Evolutionary conservation across 768 basidiomycete genomes (phyloP).

Genomic region (Hemileccinum impolitum): DNA sequence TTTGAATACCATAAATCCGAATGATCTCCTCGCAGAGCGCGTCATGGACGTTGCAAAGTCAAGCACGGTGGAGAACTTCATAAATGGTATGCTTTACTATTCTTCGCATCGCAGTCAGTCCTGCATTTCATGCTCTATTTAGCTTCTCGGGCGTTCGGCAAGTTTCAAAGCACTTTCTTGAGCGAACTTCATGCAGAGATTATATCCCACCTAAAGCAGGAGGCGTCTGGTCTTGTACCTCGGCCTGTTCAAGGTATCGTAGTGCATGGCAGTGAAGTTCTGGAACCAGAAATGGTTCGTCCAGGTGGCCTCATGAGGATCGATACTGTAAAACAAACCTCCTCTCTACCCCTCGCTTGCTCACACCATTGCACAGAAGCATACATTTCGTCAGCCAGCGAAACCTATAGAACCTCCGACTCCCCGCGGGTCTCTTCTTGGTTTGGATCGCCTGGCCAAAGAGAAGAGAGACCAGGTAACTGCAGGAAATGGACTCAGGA

Average conservation of each 20-base stretch:
- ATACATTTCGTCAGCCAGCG: slow-evolving; percentile 77
- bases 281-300: slow-evolving; percentile 75
- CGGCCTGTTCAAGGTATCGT: slow-evolving; percentile 73
- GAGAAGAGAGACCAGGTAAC: slow-evolving; percentile 74
- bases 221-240: slow-evolving; percentile 43
- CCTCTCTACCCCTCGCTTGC: background rate
- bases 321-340: slow-evolving; percentile 49
- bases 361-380: slow-evolving; percentile 46
- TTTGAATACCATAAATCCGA: slow-evolving; percentile 78
- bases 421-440: slow-evolving; percentile 75
- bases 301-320: slow-evolving; percentile 73
- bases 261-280: slow-evolving; percentile 75
- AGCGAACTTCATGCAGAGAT: slow-evolving; percentile 79
- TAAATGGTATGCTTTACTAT: slow-evolving; percentile 48
- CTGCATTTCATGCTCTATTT: background rate
- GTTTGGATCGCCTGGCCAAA: slow-evolving; percentile 82
- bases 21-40: slow-evolving; percentile 74
- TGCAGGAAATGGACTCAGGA: slow-evolving; percentile 47
- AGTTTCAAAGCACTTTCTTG: slow-evolving; percentile 78
- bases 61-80: slow-evolving; percentile 60
- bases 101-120: background rate
- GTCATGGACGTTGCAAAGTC: slow-evolving; percentile 80
- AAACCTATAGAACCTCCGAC: slow-evolving; percentile 73
- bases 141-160: slow-evolving; percentile 83
- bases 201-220: slow-evolving; percentile 64